phyloP scores from a whole-genome alignment of 192 early-diverging fungal genomes.

The Coemansia sp. region DNA sequence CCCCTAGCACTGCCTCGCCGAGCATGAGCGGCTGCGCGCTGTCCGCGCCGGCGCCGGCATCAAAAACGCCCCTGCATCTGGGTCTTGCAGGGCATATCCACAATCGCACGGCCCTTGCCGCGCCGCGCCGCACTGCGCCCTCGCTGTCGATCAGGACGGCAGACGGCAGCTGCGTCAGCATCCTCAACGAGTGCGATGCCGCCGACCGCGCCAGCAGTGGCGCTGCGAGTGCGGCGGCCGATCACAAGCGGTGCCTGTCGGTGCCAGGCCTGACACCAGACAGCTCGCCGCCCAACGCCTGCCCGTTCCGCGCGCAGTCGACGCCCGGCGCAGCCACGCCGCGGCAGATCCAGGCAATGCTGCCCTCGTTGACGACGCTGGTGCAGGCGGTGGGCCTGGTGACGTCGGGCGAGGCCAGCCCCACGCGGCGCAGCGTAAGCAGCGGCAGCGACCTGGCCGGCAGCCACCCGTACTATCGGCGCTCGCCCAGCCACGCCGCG shows the following conservation, averaged over 20 bases:
- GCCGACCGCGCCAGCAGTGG: background rate
- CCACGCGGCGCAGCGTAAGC: conserved; percentile 27
- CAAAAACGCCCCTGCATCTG: conserved; percentile 24
- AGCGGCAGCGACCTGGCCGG: conserved; percentile 6
- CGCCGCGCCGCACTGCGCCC: conserved; percentile 19
- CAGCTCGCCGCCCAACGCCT: conserved; percentile 21
- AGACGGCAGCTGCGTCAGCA: conserved; percentile 47
- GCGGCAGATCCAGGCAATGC: conserved; percentile 20
- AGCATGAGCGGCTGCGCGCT: conserved; percentile 5
- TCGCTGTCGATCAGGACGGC: conserved; percentile 53
- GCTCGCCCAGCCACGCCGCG: background rate
- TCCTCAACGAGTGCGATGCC: conserved; percentile 45
- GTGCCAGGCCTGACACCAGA: conserved; percentile 37
- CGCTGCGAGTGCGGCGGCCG: conserved; percentile 3
- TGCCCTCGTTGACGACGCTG: conserved; percentile 43
- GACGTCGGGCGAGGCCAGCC: conserved; percentile 5
- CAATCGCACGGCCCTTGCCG: background rate
- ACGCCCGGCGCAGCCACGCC: conserved; percentile 35
- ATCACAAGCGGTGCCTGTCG: conserved; percentile 38
- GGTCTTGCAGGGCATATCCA: conserved; percentile 13
- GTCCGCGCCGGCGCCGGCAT: conserved; percentile 26
- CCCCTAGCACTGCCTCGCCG: conserved; percentile 10
- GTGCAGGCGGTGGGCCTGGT: conserved; percentile 37
- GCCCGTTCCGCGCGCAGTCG: conserved; percentile 35
- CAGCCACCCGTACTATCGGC: conserved; percentile 9